Percentiles rank a stretch among this genome's conserved stretches.
phyloP scores from a whole-genome alignment of 73 alveolate genomes.

The Tetrahymena thermophila region DNA sequence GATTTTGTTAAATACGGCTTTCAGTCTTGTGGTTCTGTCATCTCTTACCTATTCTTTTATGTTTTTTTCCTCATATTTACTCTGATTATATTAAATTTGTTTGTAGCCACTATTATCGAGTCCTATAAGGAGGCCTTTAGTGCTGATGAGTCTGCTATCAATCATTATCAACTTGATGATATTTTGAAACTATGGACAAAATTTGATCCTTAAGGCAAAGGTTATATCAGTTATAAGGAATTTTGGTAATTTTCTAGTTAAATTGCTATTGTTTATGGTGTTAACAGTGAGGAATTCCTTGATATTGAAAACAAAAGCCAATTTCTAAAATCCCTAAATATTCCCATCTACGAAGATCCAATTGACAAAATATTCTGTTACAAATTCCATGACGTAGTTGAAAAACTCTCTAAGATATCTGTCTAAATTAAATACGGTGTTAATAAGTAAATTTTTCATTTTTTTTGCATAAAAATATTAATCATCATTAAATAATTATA shows the following conservation, averaged over 20 bases:
- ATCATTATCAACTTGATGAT: slow-evolving; percentile 36
- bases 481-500: not conserved
- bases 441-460: not conserved
- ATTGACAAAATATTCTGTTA: slow-evolving; percentile 18
- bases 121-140: slow-evolving; percentile 36
- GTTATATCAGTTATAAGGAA: slow-evolving; percentile 28
- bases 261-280: slow-evolving; percentile 39
- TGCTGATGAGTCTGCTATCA: slow-evolving; percentile 39
- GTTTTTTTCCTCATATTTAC: slow-evolving; percentile 26
- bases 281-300: slow-evolving; percentile 16
- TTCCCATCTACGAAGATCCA: slow-evolving; percentile 31
- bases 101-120: slow-evolving; percentile 27
- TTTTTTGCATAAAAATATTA: not conserved
- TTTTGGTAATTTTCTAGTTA: slow-evolving; percentile 42
- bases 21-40: slow-evolving; percentile 31
- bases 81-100: slow-evolving; percentile 17
- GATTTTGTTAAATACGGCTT: slow-evolving; percentile 25
- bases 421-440: slow-evolving; percentile 37
- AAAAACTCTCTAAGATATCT: slow-evolving; percentile 24
- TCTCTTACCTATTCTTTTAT: slow-evolving; percentile 11
- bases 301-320: slow-evolving; percentile 32
- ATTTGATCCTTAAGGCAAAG: slow-evolving; percentile 40
- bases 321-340: slow-evolving; percentile 11
- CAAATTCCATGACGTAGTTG: slow-evolving; percentile 39
- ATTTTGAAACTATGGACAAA: slow-evolving; percentile 34